Evolutionary conservation across 208 protist genomes (phyloP).

Genomic region (Leishmania arabica): DNA sequence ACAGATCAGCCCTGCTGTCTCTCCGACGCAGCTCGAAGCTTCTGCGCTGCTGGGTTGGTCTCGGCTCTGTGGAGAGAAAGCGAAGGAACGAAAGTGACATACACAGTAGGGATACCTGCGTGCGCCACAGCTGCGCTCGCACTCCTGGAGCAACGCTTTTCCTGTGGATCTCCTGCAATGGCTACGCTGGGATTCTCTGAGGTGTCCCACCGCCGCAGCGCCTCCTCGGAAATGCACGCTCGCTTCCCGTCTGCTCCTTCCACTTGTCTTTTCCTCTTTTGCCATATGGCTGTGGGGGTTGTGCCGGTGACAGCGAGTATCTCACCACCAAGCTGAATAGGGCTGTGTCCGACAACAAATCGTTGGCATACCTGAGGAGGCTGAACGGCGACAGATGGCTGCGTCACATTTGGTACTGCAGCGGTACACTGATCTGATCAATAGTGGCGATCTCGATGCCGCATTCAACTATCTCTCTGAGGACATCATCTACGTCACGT

Average conservation of each 20-base stretch:
- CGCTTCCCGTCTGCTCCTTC: background rate
- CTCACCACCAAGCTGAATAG: background rate
- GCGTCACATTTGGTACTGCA: slow-evolving; percentile 59
- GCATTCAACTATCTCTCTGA: slow-evolving; percentile 67
- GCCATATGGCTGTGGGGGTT: background rate
- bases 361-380: background rate
- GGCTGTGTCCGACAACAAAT: background rate
- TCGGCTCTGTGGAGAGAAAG: background rate
- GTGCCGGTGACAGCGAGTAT: background rate
- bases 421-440: slow-evolving; percentile 66
- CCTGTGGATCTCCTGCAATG: background rate
- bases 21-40: background rate
- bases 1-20: background rate
- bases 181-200: background rate
- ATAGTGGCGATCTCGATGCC: slow-evolving; percentile 55
- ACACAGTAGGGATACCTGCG: background rate
- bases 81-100: background rate
- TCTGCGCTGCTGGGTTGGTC: background rate
- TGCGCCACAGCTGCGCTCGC: background rate
- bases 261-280: background rate
- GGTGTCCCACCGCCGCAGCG: background rate
- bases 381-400: slow-evolving; percentile 31
- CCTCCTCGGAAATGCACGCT: background rate
- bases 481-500: slow-evolving; percentile 79
- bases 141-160: background rate